Percentiles rank a stretch among this genome's conserved stretches.
These are phyloP conservation scores for Megacollybia marginata DNA, from an alignment of 768 basidiomycete genomes.

Conservation along the genomic window DNA sequence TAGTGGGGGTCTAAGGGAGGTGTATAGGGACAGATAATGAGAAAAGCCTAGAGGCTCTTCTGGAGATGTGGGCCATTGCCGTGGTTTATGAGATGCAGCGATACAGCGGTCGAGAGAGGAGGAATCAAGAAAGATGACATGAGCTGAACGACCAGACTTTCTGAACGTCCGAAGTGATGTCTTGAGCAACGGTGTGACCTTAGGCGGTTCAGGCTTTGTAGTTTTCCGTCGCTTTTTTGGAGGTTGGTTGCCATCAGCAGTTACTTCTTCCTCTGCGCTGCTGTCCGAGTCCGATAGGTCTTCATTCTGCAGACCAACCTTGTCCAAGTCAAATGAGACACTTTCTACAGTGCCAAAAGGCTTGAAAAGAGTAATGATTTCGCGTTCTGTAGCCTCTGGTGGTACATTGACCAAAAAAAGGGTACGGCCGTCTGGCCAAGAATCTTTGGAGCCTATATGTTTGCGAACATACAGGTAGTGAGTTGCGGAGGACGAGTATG, in stretches of 20 bases:
- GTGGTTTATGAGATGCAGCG: slow-evolving; percentile 40
- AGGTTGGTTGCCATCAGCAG: slow-evolving; percentile 14
- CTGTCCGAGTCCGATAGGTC: slow-evolving; percentile 35
- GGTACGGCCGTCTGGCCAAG: slow-evolving; percentile 54
- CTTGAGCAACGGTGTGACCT: slow-evolving; percentile 54
- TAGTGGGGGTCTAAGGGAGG: slow-evolving; percentile 67
- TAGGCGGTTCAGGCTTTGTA: slow-evolving; percentile 20
- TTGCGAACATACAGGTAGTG: slow-evolving; percentile 77
- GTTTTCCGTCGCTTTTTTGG: slow-evolving; percentile 34
- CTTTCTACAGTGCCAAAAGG: slow-evolving; percentile 69
- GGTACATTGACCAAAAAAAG: slow-evolving; percentile 88
- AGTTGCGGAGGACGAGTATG: slow-evolving; percentile 36
- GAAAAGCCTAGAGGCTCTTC: slow-evolving; percentile 61
- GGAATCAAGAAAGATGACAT: slow-evolving; percentile 63
- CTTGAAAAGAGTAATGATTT: slow-evolving; percentile 73
- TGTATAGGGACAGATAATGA: slow-evolving; percentile 63
- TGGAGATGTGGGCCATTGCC: slow-evolving; percentile 54
- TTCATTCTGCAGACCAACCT: slow-evolving; percentile 24
- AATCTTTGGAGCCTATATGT: slow-evolving; percentile 47
- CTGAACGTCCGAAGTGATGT: slow-evolving; percentile 46
- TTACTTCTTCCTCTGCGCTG: slow-evolving; percentile 23
- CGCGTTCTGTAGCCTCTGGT: slow-evolving; percentile 79
- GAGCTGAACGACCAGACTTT: slow-evolving; percentile 60
- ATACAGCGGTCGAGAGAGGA: slow-evolving; percentile 68
- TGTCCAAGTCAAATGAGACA: slow-evolving; percentile 55